These are phyloP conservation scores for Colletotrichum cordylinicola DNA, from an alignment of 2,329 filamentous ascomycete species.

Conservation along the genomic window DNA sequence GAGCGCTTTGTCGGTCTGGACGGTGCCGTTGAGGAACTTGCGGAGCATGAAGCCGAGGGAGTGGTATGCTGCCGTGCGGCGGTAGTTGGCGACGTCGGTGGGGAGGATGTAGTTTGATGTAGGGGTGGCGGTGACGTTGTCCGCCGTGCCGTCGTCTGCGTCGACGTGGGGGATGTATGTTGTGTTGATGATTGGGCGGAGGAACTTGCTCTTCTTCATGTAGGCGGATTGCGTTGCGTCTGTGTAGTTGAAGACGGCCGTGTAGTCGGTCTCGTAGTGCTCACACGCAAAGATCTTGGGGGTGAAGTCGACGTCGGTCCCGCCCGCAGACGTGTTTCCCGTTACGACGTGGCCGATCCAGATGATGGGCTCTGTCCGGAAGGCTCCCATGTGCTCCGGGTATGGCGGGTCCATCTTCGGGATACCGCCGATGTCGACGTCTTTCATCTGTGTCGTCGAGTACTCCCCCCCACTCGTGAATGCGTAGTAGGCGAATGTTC, in stretches of 20 bases:
- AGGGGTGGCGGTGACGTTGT: slow-evolving; percentile 35
- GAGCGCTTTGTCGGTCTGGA: slow-evolving; percentile 29
- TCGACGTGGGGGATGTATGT: slow-evolving; percentile 26
- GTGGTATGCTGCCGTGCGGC: slow-evolving; percentile 35
- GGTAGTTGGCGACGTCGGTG: slow-evolving; percentile 28
- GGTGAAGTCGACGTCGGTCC: slow-evolving; percentile 30
- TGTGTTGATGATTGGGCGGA: slow-evolving; percentile 35
- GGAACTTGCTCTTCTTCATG: slow-evolving; percentile 25
- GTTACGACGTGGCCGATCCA: slow-evolving; percentile 36
- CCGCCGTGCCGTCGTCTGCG: slow-evolving; percentile 36
- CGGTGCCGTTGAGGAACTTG: slow-evolving; percentile 34
- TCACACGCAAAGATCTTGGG: slow-evolving; percentile 40
- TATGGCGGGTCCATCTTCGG: slow-evolving; percentile 25
- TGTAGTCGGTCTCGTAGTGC: slow-evolving; percentile 38
- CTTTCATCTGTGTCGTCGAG: slow-evolving; percentile 25
- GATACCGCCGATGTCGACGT: slow-evolving; percentile 32
- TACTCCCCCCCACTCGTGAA: slow-evolving; percentile 34
- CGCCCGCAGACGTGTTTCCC: slow-evolving; percentile 22
- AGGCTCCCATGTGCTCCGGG: slow-evolving; percentile 34
- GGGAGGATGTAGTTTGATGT: slow-evolving; percentile 33
- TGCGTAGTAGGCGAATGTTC: slow-evolving; percentile 36
- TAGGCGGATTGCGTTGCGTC: slow-evolving; percentile 30
- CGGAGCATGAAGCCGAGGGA: slow-evolving; percentile 35
- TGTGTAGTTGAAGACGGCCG: slow-evolving; percentile 32
- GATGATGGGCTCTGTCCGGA: slow-evolving; percentile 39